Conservation (phyloP, 257 asterid genomes). For the Cinchona pubescens region DNA sequence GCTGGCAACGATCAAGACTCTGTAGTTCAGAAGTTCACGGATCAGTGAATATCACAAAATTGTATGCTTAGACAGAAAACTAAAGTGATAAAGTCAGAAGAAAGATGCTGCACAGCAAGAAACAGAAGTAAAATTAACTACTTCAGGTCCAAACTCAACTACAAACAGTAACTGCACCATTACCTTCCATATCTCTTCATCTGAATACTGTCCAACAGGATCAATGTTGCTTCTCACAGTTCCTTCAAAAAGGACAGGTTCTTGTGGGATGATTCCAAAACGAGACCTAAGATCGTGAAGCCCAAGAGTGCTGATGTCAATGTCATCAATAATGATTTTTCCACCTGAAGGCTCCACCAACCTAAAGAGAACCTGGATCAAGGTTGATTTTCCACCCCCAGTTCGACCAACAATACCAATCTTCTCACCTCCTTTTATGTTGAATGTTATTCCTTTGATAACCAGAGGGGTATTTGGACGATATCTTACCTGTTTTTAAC, state of each 20-base stretch:
- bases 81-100: too few species aligned
- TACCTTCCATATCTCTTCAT: slow-evolving; percentile 84
- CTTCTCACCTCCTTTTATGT: slow-evolving; percentile 59
- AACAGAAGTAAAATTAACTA: too few species aligned
- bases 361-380: slow-evolving; percentile 69
- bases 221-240: slow-evolving; percentile 70
- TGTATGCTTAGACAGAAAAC: too few species aligned
- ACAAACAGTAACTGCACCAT: too few species aligned
- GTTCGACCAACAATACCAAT: slow-evolving; percentile 82
- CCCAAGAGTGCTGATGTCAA: slow-evolving; percentile 56
- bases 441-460: slow-evolving; percentile 55
- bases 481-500: slow-evolving; percentile 75
- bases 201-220: slow-evolving; percentile 59
- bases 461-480: slow-evolving; percentile 62
- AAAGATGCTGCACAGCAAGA: too few species aligned
- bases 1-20: slow-evolving; percentile 80
- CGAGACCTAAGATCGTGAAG: slow-evolving; percentile 71
- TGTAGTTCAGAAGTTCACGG: too few species aligned
- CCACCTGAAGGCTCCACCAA: slow-evolving; percentile 67
- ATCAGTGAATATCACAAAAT: too few species aligned
- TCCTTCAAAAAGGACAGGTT: slow-evolving; percentile 73
- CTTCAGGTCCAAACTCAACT: too few species aligned
- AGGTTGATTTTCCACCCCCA: slow-evolving; percentile 76
- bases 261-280: slow-evolving; percentile 85
- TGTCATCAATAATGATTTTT: slow-evolving; percentile 53